phyloP scores from a whole-genome alignment of 116 monocot genomes.

The Thalassia testudinum region DNA sequence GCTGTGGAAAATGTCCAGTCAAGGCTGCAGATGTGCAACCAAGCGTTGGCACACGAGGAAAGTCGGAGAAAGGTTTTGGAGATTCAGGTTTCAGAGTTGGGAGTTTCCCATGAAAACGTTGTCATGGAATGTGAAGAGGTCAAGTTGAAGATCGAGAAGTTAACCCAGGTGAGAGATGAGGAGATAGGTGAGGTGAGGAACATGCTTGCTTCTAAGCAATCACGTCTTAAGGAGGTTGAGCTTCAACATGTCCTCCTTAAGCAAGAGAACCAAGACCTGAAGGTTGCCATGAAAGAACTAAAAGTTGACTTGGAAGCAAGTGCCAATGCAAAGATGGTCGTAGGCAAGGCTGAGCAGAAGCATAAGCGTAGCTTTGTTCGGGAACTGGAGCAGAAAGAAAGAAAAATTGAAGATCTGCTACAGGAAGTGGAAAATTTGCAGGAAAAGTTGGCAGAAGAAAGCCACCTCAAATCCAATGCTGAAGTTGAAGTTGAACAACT shows the following conservation, averaged over 20 bases:
- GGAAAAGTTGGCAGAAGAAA: no score
- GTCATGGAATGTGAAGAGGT: constrained; percentile 47
- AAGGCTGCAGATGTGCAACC: constrained; percentile 56
- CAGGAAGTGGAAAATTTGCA: no score
- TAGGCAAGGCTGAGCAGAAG: no score
- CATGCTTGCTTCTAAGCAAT: constrained; percentile 40
- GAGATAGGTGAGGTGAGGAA: constrained; percentile 62
- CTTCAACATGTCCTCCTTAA: constrained; percentile 32
- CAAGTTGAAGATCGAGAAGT: constrained; percentile 15
- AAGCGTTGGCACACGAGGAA: constrained; percentile 74
- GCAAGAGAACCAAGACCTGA: constrained; percentile 64
- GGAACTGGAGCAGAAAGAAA: no score
- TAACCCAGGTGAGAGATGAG: constrained; percentile 41
- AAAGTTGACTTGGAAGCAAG: constrained; percentile 7
- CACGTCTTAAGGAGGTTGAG: constrained; percentile 45
- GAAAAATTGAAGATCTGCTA: no score
- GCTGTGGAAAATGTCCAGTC: constrained; percentile 28
- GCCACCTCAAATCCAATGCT: no score
- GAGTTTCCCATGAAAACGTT: constrained; percentile 26
- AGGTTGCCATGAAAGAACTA: constrained; percentile 37
- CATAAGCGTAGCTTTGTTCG: no score
- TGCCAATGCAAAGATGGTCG: no score
- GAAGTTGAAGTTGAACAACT: no score
- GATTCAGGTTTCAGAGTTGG: constrained; percentile 45
- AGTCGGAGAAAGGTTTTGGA: constrained; percentile 73